Conservation (phyloP, 495 filamentous ascomycete genomes). For the Apiosordaria backusii region DNA sequence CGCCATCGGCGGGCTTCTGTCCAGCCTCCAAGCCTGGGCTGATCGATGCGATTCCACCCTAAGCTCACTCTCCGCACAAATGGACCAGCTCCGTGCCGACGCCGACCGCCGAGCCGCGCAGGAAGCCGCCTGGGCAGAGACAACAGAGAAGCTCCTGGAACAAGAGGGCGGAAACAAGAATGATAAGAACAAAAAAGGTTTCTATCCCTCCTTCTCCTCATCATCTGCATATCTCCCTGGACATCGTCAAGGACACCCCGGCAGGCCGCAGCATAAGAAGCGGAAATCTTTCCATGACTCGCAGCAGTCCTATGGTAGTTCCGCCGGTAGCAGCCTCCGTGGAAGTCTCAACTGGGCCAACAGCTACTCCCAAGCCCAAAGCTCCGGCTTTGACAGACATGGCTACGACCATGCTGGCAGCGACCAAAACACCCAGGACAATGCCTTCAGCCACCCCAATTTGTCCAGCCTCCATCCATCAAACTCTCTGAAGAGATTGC, state of each 20-base stretch:
- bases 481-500: conserved; percentile 20
- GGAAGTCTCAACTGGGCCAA: neutral
- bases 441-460: neutral
- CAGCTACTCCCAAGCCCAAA: neutral
- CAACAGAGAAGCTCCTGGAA: conserved; percentile 44
- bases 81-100: conserved; percentile 53
- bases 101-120: conserved; percentile 55
- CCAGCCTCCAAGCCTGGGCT: conserved; percentile 68
- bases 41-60: conserved; percentile 71
- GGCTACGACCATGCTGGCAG: too few relatives aligned
- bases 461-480: neutral
- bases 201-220: neutral
- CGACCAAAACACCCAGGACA: neutral
- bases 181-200: conserved; percentile 31
- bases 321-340: neutral
- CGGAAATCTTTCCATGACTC: neutral
- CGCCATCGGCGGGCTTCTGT: conserved; percentile 60
- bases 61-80: conserved; percentile 67
- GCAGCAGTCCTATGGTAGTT: too few relatives aligned
- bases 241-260: neutral
- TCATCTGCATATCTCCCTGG: neutral
- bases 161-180: conserved; percentile 22
- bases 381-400: too few relatives aligned
- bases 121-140: conserved; percentile 41
- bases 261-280: neutral